Evolutionary conservation across 352 stramenopile genomes (phyloP).

Genomic region (Halophytophthora batemanensis): DNA sequence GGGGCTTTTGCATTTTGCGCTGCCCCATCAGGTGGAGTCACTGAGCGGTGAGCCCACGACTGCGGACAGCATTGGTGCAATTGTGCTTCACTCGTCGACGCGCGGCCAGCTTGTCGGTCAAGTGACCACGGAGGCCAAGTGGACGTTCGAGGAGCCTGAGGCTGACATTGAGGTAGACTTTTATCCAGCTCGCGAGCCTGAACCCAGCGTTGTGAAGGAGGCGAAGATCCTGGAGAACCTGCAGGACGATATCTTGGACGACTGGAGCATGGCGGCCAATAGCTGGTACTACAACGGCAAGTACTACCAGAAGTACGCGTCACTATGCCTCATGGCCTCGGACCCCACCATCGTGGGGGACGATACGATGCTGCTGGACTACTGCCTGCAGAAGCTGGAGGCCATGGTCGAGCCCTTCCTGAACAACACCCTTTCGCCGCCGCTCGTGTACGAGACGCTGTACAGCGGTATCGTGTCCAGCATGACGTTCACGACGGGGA

Average conservation of each 20-base stretch:
- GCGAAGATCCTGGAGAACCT: conserved; percentile 44
- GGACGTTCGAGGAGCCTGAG: conserved; percentile 51
- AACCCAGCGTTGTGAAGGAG: conserved; percentile 25
- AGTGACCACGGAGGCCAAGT: conserved; percentile 28
- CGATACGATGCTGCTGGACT: conserved; percentile 41
- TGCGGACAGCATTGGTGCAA: conserved; percentile 21
- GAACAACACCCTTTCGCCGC: conserved; percentile 44
- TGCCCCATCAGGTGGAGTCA: conserved; percentile 60
- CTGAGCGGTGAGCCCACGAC: conserved; percentile 17
- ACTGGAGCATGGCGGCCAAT: conserved; percentile 42
- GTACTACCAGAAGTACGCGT: conserved; percentile 76
- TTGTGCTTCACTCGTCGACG: conserved; percentile 48
- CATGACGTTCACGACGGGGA: conserved; percentile 41
- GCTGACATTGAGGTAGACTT: conserved; percentile 51
- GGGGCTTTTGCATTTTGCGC: conserved; percentile 63
- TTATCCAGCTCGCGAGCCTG: conserved; percentile 39
- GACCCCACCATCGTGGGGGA: conserved; percentile 41
- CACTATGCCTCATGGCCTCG: conserved; percentile 65
- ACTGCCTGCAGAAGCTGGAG: conserved; percentile 60
- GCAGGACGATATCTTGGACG: conserved; percentile 46
- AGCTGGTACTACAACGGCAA: conserved; percentile 84
- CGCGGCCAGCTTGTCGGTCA: conserved; percentile 53
- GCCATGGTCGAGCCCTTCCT: conserved; percentile 52
- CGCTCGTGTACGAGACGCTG: conserved; percentile 64
- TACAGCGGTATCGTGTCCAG: conserved; percentile 57